Percentiles rank a stretch among this genome's conserved stretches.
phyloP scores from a whole-genome alignment of 768 basidiomycete genomes.

The Crepidotus variabilis region DNA sequence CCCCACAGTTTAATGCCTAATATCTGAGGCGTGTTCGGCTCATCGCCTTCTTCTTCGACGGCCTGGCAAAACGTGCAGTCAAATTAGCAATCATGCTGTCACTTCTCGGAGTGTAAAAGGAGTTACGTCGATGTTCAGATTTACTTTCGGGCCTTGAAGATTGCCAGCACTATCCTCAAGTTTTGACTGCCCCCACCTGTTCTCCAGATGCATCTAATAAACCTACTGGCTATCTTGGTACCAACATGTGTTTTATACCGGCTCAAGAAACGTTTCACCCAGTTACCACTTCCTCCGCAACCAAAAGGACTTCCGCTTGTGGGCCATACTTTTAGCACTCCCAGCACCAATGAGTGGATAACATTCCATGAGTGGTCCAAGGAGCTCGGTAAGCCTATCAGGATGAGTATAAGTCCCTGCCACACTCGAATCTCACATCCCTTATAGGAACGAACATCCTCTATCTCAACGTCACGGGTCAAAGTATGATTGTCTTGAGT shows the following conservation, averaged over 20 bases:
- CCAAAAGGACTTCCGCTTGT: constrained; percentile 31
- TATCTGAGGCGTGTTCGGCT: too few relatives aligned
- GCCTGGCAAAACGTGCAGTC: too few relatives aligned
- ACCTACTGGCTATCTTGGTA: not conserved
- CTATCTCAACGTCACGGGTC: constrained; percentile 23
- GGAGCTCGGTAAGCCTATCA: constrained; percentile 26
- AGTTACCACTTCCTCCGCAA: constrained; percentile 33
- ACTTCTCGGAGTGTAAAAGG: too few relatives aligned
- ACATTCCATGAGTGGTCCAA: constrained; percentile 35
- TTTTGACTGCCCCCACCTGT: not conserved
- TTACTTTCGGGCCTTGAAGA: too few relatives aligned
- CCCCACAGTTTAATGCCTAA: too few relatives aligned
- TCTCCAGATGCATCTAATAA: not conserved
- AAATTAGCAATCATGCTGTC: too few relatives aligned
- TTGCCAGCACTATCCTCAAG: not conserved
- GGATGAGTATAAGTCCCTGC: not conserved
- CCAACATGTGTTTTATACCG: not conserved
- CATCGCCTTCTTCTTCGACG: too few relatives aligned
- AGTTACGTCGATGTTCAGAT: too few relatives aligned
- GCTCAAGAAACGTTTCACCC: not conserved
- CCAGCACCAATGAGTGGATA: constrained; percentile 27
- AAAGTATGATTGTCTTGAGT: constrained; percentile 26
- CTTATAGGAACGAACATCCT: constrained; percentile 25
- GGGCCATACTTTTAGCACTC: constrained; percentile 31
- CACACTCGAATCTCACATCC: not conserved